These are phyloP conservation scores for Neurospora sp. DNA, from an alignment of 495 filamentous ascomycete genomes.

Conservation along the genomic window DNA sequence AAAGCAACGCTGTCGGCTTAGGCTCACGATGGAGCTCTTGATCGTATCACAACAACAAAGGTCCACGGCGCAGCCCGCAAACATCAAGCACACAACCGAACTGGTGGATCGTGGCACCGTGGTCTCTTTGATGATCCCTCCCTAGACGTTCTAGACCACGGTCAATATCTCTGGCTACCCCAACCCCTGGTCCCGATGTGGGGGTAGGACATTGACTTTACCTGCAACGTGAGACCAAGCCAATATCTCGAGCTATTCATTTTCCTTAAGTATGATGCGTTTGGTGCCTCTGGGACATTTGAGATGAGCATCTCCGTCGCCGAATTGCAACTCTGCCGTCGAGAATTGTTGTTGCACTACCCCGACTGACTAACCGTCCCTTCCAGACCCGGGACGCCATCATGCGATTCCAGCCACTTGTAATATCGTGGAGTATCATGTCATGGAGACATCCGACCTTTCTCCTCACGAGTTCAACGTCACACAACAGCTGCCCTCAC, in stretches of 20 bases:
- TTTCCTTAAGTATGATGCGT: not conserved
- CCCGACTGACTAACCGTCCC: not conserved
- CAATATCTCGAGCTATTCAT: not conserved
- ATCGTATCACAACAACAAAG: not conserved
- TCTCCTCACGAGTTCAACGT: not conserved
- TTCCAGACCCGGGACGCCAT: not conserved
- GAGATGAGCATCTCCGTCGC: not conserved
- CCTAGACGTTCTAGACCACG: not conserved
- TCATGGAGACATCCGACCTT: not conserved
- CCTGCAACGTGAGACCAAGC: not conserved
- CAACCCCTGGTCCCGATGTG: not conserved
- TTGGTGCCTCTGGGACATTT: not conserved
- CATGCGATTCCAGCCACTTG: not conserved
- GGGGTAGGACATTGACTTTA: not conserved
- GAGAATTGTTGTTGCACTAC: not conserved
- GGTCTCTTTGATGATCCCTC: not conserved
- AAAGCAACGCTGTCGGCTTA: not conserved
- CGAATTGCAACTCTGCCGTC: not conserved
- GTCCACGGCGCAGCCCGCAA: not conserved
- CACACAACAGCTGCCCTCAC: not conserved
- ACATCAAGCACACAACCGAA: not conserved
- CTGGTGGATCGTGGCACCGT: not conserved
- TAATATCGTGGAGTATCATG: not conserved
- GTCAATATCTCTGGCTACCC: not conserved
- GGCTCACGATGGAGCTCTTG: not conserved